Evolutionary conservation across 2,329 filamentous ascomycete genomes (phyloP).

Genomic region (Alternaria ventricosa): DNA sequence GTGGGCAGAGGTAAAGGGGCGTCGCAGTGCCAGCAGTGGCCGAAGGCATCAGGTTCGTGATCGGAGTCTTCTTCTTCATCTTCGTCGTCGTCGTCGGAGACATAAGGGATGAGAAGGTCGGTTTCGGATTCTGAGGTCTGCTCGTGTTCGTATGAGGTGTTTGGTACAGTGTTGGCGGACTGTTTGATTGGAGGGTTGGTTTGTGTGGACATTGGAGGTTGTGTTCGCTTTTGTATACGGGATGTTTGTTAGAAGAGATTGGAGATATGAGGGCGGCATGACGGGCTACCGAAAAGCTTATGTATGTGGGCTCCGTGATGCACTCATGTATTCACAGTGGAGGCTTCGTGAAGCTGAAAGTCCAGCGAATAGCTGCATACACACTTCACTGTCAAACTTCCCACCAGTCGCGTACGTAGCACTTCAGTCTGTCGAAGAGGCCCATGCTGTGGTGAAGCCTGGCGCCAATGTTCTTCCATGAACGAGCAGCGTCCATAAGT

Average conservation of each 20-base stretch:
- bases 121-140: background rate
- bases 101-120: background rate
- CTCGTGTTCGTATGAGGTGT: background rate
- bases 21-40: conserved; percentile 13
- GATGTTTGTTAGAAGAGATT: background rate
- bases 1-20: background rate
- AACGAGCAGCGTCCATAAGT: background rate
- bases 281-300: background rate
- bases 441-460: background rate
- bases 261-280: background rate
- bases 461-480: background rate
- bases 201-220: background rate
- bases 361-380: background rate
- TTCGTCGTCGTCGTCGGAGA: background rate
- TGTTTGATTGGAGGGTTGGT: background rate
- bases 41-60: background rate
- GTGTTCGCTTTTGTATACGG: background rate
- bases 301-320: background rate
- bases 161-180: background rate
- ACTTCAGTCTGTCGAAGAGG: background rate
- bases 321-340: background rate
- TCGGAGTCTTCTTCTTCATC: background rate
- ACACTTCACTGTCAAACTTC: background rate
- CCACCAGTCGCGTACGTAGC: background rate
- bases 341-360: background rate